Evolutionary conservation across 805 yeast genomes (phyloP), one percentile per base, ranked within the genome.

Genomic region (Tetrapisispora arboricola): DNA sequence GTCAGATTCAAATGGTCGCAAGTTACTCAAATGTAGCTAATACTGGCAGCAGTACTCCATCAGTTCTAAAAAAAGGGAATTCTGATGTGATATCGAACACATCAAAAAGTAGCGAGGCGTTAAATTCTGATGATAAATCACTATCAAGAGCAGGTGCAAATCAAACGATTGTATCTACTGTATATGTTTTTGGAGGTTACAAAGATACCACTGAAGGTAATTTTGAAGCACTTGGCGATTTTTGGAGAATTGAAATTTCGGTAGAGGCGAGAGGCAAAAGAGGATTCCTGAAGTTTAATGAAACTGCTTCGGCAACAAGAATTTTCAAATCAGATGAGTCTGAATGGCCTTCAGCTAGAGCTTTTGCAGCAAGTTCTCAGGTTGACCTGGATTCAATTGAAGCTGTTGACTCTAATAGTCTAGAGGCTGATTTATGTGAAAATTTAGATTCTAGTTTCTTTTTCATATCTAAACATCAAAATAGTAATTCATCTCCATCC

Each of bases 161-260:
- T 20, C 38, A 26, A 22, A 20, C 26, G 18, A 18, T 17, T 30
- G 50, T 51, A 16, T 43, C 41, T 27, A 49, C 57, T 3, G 49
- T 56, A 17, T 18, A 66, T 31, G 62, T 72, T 4, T 67, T 71
- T 65, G 78, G 78, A 17, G 78, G 80, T 1, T 74, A 68, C 50
- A 57, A 58, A 35, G 57, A 61, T 32, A 50, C 57, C 1, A 51
- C 54, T 12, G 54, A 48, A 19, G 28, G 28, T 12, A 58, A 58
- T 30, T 44, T 47, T 39, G 61, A 61, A 37, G 61, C 69, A 1
- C 53, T 66, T 45, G 53, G 60, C 27, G 73, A 67, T 49, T 43
- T 67, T 34, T 68, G 73, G 73, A 63, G 57, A 39, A 53, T 68
- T 8, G 70, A 67, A 35, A 44, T 68, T 4, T 57, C 64, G 1